phyloP scores from a whole-genome alignment of 2,329 filamentous ascomycete species.

The Alternaria tenuissima region DNA sequence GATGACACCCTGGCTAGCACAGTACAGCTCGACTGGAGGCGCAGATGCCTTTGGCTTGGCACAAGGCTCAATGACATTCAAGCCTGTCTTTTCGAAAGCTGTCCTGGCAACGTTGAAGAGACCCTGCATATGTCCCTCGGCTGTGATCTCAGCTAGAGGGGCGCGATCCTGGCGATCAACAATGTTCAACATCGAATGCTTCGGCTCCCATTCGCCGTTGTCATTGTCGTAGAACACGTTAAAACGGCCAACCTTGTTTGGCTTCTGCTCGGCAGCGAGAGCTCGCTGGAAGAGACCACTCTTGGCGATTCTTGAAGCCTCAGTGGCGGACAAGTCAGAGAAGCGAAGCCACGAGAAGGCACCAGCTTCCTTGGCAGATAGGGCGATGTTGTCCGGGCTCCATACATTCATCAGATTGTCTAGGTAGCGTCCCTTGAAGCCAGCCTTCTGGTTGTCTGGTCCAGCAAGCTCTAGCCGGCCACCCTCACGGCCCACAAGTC shows the following conservation, averaged over 20 bases:
- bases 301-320: slow-evolving; percentile 75
- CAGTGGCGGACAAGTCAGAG: slow-evolving; percentile 75
- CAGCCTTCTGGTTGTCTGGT: slow-evolving; percentile 75
- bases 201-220: slow-evolving; percentile 71
- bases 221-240: slow-evolving; percentile 73
- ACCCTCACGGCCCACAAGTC: slow-evolving; percentile 80
- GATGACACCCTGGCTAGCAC: slow-evolving; percentile 70
- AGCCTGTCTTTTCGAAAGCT: slow-evolving; percentile 72
- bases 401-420: slow-evolving; percentile 89
- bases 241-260: slow-evolving; percentile 70
- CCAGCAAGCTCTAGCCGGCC: slow-evolving; percentile 80
- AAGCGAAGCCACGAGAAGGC: slow-evolving; percentile 93
- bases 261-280: slow-evolving; percentile 61
- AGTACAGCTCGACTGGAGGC: slow-evolving; percentile 83
- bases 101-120: slow-evolving; percentile 80
- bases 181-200: slow-evolving; percentile 84
- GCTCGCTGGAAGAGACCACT: slow-evolving; percentile 78
- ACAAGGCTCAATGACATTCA: slow-evolving; percentile 81
- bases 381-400: slow-evolving; percentile 77
- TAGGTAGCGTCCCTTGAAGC: slow-evolving; percentile 81
- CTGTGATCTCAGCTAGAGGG: slow-evolving; percentile 73
- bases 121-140: slow-evolving; percentile 74
- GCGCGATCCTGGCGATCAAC: slow-evolving; percentile 71
- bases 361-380: slow-evolving; percentile 67
- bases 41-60: slow-evolving; percentile 80